phyloP scores from a whole-genome alignment of 2,329 filamentous ascomycete genomes.

The Trichocomaceae sp. region DNA sequence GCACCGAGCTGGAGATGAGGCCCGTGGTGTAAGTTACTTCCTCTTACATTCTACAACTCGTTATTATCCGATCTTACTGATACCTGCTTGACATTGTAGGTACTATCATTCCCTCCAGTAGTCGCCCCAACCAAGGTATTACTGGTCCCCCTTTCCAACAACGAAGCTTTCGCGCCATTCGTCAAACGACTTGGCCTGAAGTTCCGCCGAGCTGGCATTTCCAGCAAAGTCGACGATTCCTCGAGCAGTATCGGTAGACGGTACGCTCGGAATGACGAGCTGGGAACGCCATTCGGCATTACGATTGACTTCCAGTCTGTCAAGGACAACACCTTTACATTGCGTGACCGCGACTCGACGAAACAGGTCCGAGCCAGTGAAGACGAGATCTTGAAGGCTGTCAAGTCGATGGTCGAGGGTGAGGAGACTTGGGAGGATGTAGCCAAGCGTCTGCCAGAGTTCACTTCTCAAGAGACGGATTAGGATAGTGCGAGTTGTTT shows the following conservation, averaged over 20 bases:
- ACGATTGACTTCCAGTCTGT: constrained; percentile 95
- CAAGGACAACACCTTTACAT: constrained; percentile 76
- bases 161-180: constrained; percentile 73
- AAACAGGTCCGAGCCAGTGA: constrained; percentile 81
- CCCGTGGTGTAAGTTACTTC: constrained; percentile 66
- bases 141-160: constrained; percentile 78
- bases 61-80: not conserved
- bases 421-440: constrained; percentile 65
- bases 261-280: constrained; percentile 89
- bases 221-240: constrained; percentile 82
- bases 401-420: constrained; percentile 58
- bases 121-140: constrained; percentile 95
- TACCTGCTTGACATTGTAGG: constrained; percentile 33
- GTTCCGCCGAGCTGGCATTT: constrained; percentile 69
- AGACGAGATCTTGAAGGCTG: constrained; percentile 69
- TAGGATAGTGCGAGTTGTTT: too few relatives aligned
- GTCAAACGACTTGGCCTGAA: constrained; percentile 65
- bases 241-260: constrained; percentile 90
- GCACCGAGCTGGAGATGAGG: constrained; percentile 76
- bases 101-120: constrained; percentile 66
- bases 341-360: constrained; percentile 84
- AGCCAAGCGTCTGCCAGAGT: constrained; percentile 70
- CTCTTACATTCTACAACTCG: not conserved
- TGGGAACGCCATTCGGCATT: constrained; percentile 88
- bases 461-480: constrained; percentile 64